Percentiles rank a stretch among this genome's conserved stretches.
phyloP scores from a whole-genome alignment of 345 rosid species.

The Cardiospermum halicacabum region DNA sequence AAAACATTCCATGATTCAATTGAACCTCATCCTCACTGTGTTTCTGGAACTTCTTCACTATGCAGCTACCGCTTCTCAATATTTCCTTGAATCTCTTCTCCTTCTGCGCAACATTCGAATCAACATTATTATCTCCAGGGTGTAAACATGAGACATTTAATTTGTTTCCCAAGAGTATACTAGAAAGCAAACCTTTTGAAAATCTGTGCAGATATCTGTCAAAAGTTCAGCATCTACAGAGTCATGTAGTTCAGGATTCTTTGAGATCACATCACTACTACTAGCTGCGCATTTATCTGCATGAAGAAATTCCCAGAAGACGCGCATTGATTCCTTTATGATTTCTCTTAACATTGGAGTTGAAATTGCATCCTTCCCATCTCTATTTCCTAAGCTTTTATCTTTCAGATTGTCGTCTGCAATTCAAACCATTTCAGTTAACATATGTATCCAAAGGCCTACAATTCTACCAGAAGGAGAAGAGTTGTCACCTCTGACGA shows the following conservation, averaged over 20 bases:
- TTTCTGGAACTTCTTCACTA: slow-evolving; percentile 55
- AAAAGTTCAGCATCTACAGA: slow-evolving; percentile 43
- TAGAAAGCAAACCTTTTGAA: slow-evolving; percentile 51
- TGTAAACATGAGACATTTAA: not conserved
- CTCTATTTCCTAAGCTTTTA: slow-evolving; percentile 36
- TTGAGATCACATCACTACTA: slow-evolving; percentile 15
- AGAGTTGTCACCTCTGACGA: slow-evolving; percentile 47
- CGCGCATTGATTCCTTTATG: slow-evolving; percentile 43
- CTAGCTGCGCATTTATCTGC: slow-evolving; percentile 43
- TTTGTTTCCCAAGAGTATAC: not conserved
- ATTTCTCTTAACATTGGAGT: slow-evolving; percentile 29
- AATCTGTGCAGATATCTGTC: slow-evolving; percentile 36
- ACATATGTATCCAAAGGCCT: not conserved
- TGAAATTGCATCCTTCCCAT: slow-evolving; percentile 41
- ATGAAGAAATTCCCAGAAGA: slow-evolving; percentile 59
- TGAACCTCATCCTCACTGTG: slow-evolving; percentile 24
- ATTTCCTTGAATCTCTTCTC: slow-evolving; percentile 69
- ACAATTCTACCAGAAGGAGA: not conserved
- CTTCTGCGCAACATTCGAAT: slow-evolving; percentile 38
- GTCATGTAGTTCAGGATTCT: slow-evolving; percentile 38
- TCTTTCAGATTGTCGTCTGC: slow-evolving; percentile 49
- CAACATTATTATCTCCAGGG: not conserved
- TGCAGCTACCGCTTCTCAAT: slow-evolving; percentile 52
- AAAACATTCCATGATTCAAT: slow-evolving; percentile 34
- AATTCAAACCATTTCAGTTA: not conserved